These are phyloP conservation scores for Botrytis fragariae DNA, from an alignment of 2,329 filamentous ascomycete species.

Conservation along the genomic window DNA sequence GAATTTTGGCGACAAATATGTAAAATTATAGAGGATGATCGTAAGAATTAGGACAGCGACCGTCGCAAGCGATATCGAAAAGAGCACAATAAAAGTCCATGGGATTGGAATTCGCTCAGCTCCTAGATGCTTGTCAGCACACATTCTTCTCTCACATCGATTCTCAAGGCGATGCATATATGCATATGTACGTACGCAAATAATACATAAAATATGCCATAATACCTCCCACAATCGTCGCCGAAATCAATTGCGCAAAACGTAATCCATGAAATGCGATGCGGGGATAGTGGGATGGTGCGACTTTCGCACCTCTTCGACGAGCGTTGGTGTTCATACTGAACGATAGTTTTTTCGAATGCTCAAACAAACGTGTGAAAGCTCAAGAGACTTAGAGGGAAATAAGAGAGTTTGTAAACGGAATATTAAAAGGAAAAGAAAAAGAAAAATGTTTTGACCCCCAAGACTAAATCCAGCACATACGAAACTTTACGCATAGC, in stretches of 20 bases:
- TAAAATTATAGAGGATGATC: slow-evolving; percentile 36
- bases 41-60: slow-evolving; percentile 30
- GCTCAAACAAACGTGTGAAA: background rate
- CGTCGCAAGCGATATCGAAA: slow-evolving; percentile 31
- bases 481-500: slow-evolving; percentile 11
- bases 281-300: slow-evolving; percentile 35
- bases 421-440: background rate
- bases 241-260: slow-evolving; percentile 30
- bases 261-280: slow-evolving; percentile 34
- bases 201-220: slow-evolving; percentile 37
- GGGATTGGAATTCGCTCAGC: slow-evolving; percentile 30
- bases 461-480: slow-evolving; percentile 21
- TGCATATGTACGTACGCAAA: slow-evolving; percentile 29
- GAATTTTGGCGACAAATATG: slow-evolving; percentile 35
- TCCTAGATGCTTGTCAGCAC: slow-evolving; percentile 21
- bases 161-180: background rate
- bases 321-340: slow-evolving; percentile 16
- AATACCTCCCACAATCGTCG: slow-evolving; percentile 32
- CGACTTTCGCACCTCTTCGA: slow-evolving; percentile 22
- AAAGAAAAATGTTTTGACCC: background rate
- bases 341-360: background rate
- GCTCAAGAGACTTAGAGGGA: background rate
- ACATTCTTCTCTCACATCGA: background rate
- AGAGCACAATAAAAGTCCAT: slow-evolving; percentile 36
- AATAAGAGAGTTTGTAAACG: background rate